Evolutionary conservation across 192 early-diverging fungal species (phyloP).

Genomic region (Coemansia aciculifera): DNA sequence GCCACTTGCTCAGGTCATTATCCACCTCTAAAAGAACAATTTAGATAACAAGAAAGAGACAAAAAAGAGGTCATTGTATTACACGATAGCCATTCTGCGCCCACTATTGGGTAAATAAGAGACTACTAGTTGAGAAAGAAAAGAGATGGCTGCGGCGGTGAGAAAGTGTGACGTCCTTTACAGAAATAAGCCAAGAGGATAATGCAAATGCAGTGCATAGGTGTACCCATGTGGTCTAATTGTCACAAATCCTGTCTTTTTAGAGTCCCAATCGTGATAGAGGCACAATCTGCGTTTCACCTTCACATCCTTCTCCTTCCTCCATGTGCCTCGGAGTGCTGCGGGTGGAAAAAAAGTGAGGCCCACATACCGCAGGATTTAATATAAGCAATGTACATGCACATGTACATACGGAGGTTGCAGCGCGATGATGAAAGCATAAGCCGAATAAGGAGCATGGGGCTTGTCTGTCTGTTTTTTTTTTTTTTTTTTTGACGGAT

Average conservation of each 20-base stretch:
- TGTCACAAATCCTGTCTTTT: not conserved
- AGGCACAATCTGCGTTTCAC: not conserved
- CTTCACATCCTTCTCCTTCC: too few species aligned
- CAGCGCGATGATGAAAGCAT: constrained; percentile 5
- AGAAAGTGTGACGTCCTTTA: not conserved
- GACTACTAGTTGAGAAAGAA: not conserved
- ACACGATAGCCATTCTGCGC: constrained; percentile 4
- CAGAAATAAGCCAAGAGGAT: not conserved
- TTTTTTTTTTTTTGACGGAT: not conserved
- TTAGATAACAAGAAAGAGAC: not conserved
- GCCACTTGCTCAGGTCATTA: not conserved
- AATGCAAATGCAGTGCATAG: not conserved
- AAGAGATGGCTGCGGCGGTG: not conserved
- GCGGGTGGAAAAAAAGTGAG: not conserved
- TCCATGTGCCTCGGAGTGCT: not conserved
- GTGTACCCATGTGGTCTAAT: constrained; percentile 5
- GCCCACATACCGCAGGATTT: not conserved
- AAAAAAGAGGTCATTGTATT: constrained; percentile 2
- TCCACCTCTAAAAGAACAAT: not conserved
- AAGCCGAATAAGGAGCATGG: not conserved
- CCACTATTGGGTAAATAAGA: constrained; percentile 6
- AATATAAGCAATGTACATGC: constrained; percentile 5
- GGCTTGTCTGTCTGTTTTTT: too few species aligned
- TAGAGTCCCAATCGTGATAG: not conserved
- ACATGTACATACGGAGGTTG: not conserved